Conservation (phyloP, 768 basidiomycete genomes). For the Paxillus ammoniavirescens region DNA sequence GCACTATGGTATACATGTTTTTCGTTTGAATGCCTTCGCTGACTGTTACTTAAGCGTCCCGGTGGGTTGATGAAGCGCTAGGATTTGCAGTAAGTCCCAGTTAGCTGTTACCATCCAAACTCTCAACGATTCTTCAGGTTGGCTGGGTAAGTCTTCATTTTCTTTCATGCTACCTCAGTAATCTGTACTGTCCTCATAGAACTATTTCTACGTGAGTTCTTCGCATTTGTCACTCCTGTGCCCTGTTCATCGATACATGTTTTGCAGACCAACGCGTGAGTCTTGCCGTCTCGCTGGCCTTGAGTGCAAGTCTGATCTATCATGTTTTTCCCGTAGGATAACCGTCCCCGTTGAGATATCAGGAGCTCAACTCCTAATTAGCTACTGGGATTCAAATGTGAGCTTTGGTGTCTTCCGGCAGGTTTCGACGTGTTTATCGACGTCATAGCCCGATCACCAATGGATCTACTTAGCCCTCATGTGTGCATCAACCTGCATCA, state of each 20-base stretch:
- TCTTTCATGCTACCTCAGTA: too few relatives aligned
- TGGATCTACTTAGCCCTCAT: conserved; percentile 59
- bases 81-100: conserved; percentile 52
- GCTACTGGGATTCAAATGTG: conserved; percentile 70
- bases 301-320: not conserved
- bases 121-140: conserved; percentile 7
- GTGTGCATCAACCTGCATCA: conserved; percentile 52
- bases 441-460: conserved; percentile 43
- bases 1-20: conserved; percentile 50
- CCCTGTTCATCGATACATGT: not conserved
- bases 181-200: conserved; percentile 25
- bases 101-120: not conserved
- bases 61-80: conserved; percentile 59
- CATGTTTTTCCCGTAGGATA: conserved; percentile 35
- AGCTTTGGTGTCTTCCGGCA: conserved; percentile 9
- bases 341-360: conserved; percentile 73
- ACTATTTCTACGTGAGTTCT: conserved; percentile 52
- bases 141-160: conserved; percentile 30
- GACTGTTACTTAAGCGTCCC: conserved; percentile 36
- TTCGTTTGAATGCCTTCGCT: too few relatives aligned
- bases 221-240: conserved; percentile 8
- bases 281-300: not conserved
- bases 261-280: conserved; percentile 9
- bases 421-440: not conserved
- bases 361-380: conserved; percentile 65